Evolutionary conservation across 768 basidiomycete genomes (phyloP), one percentile per base, ranked within the genome.

Genomic region (Tubosaeta sp.): DNA sequence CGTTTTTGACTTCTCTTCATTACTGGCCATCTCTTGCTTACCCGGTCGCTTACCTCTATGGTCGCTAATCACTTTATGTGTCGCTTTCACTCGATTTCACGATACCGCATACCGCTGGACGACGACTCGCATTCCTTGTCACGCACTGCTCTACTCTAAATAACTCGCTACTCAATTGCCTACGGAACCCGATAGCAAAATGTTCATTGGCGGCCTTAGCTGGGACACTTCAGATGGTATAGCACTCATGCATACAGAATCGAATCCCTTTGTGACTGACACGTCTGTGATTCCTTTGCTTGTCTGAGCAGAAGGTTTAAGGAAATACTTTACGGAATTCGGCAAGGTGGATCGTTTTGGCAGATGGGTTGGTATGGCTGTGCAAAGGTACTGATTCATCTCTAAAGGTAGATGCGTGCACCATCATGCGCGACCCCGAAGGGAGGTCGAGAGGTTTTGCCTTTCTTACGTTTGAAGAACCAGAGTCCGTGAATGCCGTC

Each of bases 221-320:
- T 92, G 90, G 90, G 88, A 91, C 66, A 92, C 90, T 65, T 88
- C 85, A 73, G 90, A 91, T 77, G 90, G 90, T 91, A 78, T 76
- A 71, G 29, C 29, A 4, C 61, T 37, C 58, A 56, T 54, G 58
- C 58, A 54, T 55, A 58, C 58, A 51, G 55, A 63, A 67, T 60
- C 37, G 38, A 59, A 60, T 51, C 2, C 57, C 27, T 54, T 59
- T 48, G 55, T 59, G 56, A 22, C 64, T 71, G 59, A 69, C 69
- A 57, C 44, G 3, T 17, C 58, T 25, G 62, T 61, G 56, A 31
- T 14, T 51, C 52, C 43, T 50, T 53, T 51, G 27, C 53, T 41
- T 59, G 62, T 50, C 58, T 66, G 67, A 69, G 60, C 71, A 82
- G 82, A 83, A 70, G 80, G 78, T 60, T 63, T 83, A 59, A 80